phyloP scores from a whole-genome alignment of 2,329 filamentous ascomycete genomes.

The Cytospora schulzeri region DNA sequence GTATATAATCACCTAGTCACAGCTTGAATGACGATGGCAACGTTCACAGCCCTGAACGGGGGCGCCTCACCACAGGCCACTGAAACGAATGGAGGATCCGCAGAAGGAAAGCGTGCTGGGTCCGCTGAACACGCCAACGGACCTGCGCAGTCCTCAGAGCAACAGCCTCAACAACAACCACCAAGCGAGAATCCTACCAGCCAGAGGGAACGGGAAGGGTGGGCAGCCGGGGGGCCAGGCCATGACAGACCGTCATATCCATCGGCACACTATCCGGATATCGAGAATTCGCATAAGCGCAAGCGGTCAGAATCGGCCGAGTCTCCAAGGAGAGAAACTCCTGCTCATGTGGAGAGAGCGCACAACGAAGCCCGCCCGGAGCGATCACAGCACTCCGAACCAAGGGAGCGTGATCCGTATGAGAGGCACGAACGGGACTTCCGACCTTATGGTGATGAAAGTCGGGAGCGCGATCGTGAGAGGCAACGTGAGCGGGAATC shows the following conservation, averaged over 20 bases:
- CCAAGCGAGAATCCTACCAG: slow-evolving; percentile 34
- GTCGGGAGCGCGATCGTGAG: slow-evolving; percentile 47
- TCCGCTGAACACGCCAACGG: slow-evolving; percentile 38
- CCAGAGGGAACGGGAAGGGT: slow-evolving; percentile 44
- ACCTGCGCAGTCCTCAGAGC: slow-evolving; percentile 29
- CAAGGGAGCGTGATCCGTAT: slow-evolving; percentile 28
- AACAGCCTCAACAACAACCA: slow-evolving; percentile 31
- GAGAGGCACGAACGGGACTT: slow-evolving; percentile 42
- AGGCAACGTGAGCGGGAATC: slow-evolving; percentile 38
- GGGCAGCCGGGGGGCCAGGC: slow-evolving; percentile 40
- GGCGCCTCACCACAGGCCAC: slow-evolving; percentile 48
- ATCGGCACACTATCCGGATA: slow-evolving; percentile 44
- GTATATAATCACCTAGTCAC: slow-evolving; percentile 6
- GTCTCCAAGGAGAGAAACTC: slow-evolving; percentile 40
- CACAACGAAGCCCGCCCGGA: slow-evolving; percentile 37
- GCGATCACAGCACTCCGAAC: slow-evolving; percentile 29
- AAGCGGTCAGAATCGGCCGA: slow-evolving; percentile 71
- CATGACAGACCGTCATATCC: slow-evolving; percentile 47
- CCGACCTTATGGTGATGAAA: slow-evolving; percentile 48
- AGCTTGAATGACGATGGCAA: slow-evolving; percentile 45
- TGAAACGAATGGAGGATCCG: slow-evolving; percentile 37
- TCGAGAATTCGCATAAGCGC: slow-evolving; percentile 61
- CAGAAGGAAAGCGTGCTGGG: slow-evolving; percentile 36
- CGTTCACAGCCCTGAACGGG: slow-evolving; percentile 56
- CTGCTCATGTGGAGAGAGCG: slow-evolving; percentile 36